A percentile compares a stretch with the other conserved stretches of the same genome.
These are phyloP conservation scores for Prototheca cutis DNA, from an alignment of 163 green algal species.

Conservation along the genomic window DNA sequence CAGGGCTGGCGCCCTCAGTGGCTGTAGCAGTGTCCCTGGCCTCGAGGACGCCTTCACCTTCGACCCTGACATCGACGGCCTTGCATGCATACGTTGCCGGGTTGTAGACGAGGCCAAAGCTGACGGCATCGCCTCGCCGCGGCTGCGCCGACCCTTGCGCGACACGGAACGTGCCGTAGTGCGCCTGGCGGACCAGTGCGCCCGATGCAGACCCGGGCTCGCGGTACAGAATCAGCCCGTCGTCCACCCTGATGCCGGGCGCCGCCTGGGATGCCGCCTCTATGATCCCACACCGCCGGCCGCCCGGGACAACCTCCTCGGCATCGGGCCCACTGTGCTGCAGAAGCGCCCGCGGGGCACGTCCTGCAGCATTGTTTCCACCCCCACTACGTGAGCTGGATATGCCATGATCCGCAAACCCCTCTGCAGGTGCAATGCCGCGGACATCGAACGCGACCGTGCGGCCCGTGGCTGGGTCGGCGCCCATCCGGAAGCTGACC, in stretches of 20 bases:
- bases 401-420: too few relatives aligned
- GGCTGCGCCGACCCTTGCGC: neutral
- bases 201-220: neutral
- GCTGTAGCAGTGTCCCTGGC: too few relatives aligned
- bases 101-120: conserved; percentile 18
- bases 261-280: too few relatives aligned
- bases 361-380: too few relatives aligned
- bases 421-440: too few relatives aligned
- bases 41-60: too few relatives aligned
- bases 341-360: too few relatives aligned
- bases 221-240: conserved; percentile 19
- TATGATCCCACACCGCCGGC: too few relatives aligned
- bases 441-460: neutral
- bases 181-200: conserved; percentile 7
- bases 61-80: conserved; percentile 7
- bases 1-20: neutral
- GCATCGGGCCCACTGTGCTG: too few relatives aligned
- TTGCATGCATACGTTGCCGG: conserved; percentile 3
- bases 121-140: conserved; percentile 3
- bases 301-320: too few relatives aligned
- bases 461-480: neutral
- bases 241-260: conserved; percentile 11
- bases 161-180: conserved; percentile 11
- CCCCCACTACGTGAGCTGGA: too few relatives aligned
- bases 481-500: neutral